Conservation (phyloP, 2,329 filamentous ascomycete genomes). For the Tolypocladium tropicale region DNA sequence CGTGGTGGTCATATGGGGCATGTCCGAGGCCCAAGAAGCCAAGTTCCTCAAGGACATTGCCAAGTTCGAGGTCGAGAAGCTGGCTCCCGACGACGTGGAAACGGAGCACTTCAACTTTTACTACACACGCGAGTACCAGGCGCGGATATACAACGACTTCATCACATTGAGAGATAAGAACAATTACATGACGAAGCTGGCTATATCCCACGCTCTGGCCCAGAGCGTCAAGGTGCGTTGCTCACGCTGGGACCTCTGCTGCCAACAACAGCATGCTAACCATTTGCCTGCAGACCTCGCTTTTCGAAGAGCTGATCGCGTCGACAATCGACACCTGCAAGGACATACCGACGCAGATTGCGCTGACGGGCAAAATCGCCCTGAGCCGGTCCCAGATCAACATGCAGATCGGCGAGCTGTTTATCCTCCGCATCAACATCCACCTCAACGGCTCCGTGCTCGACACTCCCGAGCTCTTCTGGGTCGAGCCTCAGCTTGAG, state of each 20-base stretch:
- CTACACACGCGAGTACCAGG: constrained; percentile 95
- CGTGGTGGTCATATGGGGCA: constrained; percentile 96
- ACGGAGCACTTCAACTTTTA: constrained; percentile 99
- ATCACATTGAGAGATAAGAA: constrained; percentile 88
- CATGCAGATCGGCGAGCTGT: constrained; percentile 98
- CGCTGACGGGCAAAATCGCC: constrained; percentile 82
- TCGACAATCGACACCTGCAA: constrained; percentile 90
- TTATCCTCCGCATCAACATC: constrained; percentile 95
- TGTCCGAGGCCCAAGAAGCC: constrained; percentile 82
- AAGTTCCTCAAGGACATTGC: constrained; percentile 87
- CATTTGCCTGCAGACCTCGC: constrained; percentile 54
- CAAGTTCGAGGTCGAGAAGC: constrained; percentile 87
- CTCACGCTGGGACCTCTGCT: not conserved
- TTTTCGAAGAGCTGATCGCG: constrained; percentile 92
- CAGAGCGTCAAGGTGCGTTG: constrained; percentile 77
- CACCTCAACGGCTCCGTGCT: constrained; percentile 94
- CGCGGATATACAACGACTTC: constrained; percentile 98
- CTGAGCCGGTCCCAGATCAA: constrained; percentile 87
- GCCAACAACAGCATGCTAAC: constrained; percentile 8
- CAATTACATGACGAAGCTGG: constrained; percentile 97
- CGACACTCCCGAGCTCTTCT: constrained; percentile 95
- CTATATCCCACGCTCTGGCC: constrained; percentile 88
- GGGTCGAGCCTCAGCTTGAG: constrained; percentile 94
- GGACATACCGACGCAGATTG: constrained; percentile 86
- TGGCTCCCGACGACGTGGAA: constrained; percentile 81